These are phyloP conservation scores for Citrus inodora DNA, from an alignment of 345 rosid genomes.

Conservation along the genomic window DNA sequence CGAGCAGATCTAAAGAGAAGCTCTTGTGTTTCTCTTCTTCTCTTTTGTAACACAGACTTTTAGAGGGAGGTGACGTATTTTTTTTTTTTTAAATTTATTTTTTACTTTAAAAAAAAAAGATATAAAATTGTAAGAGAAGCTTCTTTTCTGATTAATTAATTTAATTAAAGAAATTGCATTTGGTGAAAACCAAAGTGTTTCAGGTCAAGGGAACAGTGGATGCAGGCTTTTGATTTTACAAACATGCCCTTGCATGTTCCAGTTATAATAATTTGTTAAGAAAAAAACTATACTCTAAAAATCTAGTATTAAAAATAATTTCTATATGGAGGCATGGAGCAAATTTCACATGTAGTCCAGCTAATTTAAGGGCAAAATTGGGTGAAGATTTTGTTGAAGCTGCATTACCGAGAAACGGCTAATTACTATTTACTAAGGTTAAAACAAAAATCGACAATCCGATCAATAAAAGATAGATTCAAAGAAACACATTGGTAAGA, in stretches of 20 bases:
- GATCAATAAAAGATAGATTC: background rate
- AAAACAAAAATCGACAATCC: background rate
- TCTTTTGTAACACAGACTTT: slow-evolving; percentile 5
- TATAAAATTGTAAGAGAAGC: slow-evolving; percentile 19
- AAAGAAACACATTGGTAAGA: too few relatives aligned
- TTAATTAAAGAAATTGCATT: background rate
- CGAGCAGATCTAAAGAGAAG: slow-evolving; percentile 47
- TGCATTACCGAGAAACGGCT: background rate
- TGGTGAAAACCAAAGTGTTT: slow-evolving; percentile 3
- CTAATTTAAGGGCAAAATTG: background rate
- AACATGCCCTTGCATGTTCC: slow-evolving; percentile 5
- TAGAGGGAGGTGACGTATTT: slow-evolving; percentile 19
- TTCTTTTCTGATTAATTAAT: slow-evolving; percentile 15
- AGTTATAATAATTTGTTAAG: background rate
- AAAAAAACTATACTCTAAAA: background rate
- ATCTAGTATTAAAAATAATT: background rate
- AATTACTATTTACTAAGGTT: background rate
- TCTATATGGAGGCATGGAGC: background rate
- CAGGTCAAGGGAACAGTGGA: slow-evolving; percentile 22
- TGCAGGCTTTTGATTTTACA: slow-evolving; percentile 6
- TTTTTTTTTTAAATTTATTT: background rate
- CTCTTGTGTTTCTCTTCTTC: background rate
- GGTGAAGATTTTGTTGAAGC: background rate
- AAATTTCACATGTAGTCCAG: background rate
- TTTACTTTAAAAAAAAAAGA: background rate